phyloP scores from a whole-genome alignment of 257 asterid species.

The Leptodermis oblonga region DNA sequence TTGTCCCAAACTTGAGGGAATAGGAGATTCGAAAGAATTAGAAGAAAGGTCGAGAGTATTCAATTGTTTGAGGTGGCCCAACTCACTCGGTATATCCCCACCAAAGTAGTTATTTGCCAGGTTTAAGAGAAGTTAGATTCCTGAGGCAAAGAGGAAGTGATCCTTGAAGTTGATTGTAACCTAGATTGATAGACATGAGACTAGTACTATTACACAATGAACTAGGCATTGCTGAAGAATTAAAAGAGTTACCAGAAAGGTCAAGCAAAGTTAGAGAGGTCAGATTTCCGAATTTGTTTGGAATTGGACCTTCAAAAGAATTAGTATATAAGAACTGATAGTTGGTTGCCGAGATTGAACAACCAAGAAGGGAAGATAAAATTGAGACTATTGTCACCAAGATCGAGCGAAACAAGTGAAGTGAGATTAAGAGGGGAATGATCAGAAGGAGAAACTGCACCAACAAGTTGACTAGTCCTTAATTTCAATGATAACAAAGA shows the following conservation, averaged over 20 bases:
- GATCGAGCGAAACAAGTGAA: conserved; percentile 1
- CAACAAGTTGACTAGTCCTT: neutral
- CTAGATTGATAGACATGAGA: neutral
- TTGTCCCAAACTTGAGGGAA: conserved; percentile 9
- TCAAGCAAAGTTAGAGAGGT: conserved; percentile 1
- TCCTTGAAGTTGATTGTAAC: neutral
- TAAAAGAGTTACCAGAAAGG: conserved; percentile 1
- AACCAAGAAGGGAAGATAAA: neutral
- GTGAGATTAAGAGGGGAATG: neutral
- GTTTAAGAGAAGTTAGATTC: conserved; percentile 1
- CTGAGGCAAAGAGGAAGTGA: conserved; percentile 3
- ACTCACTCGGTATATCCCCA: neutral
- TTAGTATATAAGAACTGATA: neutral
- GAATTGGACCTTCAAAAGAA: neutral
- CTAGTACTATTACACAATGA: neutral
- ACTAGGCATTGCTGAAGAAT: neutral
- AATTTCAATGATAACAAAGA: neutral
- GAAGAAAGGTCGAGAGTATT: neutral
- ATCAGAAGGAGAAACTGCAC: neutral
- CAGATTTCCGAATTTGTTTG: neutral
- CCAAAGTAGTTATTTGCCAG: neutral
- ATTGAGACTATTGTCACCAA: neutral
- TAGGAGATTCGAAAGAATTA: neutral
- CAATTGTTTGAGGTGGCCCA: neutral
- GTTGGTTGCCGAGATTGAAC: neutral